These are phyloP conservation scores for Brassica napus DNA, from an alignment of 345 rosid genomes.

Conservation along the genomic window Da-Ae NC_063437.1:7966501-7967000, in stretches of 20 bases:
- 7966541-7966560: neutral
- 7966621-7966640: too few relatives aligned
- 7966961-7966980: neutral
- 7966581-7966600: neutral
- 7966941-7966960: neutral
- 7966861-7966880: neutral
- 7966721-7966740: neutral
- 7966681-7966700: too few relatives aligned
- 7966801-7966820: neutral
- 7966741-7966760: neutral
- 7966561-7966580: neutral
- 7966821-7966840: neutral
- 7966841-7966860: neutral
- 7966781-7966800: neutral
- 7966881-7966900: neutral
- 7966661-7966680: too few relatives aligned
- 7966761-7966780: neutral
- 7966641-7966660: too few relatives aligned
- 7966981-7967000: neutral
- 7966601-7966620: neutral
- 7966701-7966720: too few relatives aligned
- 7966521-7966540: neutral
- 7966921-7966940: neutral
- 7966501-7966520: neutral
- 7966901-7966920: neutral